These are phyloP conservation scores for Salinomyces thailandicus DNA, from an alignment of 2,329 filamentous ascomycete genomes.

Conservation along the genomic window DNA sequence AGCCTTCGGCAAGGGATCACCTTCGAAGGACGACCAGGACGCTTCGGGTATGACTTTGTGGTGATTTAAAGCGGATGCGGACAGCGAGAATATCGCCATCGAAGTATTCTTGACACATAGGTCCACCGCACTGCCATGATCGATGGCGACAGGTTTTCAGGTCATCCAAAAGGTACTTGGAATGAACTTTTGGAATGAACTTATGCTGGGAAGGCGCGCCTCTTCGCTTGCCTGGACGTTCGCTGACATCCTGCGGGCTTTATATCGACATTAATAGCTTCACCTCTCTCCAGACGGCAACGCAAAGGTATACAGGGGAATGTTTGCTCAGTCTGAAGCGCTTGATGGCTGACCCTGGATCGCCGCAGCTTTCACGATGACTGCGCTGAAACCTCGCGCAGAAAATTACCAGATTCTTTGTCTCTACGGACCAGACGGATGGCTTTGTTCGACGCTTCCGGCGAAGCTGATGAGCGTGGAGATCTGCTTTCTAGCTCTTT, in stretches of 20 bases:
- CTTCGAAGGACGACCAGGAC: slow-evolving; percentile 24
- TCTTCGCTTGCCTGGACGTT: not conserved
- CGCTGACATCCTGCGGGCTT: slow-evolving; percentile 16
- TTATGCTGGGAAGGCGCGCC: too few species aligned
- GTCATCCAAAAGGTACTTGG: too few species aligned
- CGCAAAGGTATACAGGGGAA: slow-evolving; percentile 24
- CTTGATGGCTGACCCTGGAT: slow-evolving; percentile 12
- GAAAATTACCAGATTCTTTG: slow-evolving; percentile 16
- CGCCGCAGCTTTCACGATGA: not conserved
- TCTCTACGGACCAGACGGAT: slow-evolving; percentile 28
- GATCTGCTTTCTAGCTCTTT: too few species aligned
- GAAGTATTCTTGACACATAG: slow-evolving; percentile 25
- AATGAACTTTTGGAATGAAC: too few species aligned
- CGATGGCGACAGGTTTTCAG: slow-evolving; percentile 25
- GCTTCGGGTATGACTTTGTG: slow-evolving; percentile 28
- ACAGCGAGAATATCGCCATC: slow-evolving; percentile 19
- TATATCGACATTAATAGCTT: slow-evolving; percentile 27
- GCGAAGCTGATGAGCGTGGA: too few species aligned
- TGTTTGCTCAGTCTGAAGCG: slow-evolving; percentile 22
- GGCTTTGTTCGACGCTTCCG: slow-evolving; percentile 16
- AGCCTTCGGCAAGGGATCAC: slow-evolving; percentile 25
- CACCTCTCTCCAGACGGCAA: slow-evolving; percentile 26
- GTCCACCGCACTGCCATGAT: slow-evolving; percentile 19
- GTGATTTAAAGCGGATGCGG: slow-evolving; percentile 27
- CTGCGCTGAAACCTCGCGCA: not conserved